These are phyloP conservation scores for Ceratocystis colombiana DNA, from an alignment of 2,329 filamentous ascomycete genomes.

Conservation along the genomic window DNA sequence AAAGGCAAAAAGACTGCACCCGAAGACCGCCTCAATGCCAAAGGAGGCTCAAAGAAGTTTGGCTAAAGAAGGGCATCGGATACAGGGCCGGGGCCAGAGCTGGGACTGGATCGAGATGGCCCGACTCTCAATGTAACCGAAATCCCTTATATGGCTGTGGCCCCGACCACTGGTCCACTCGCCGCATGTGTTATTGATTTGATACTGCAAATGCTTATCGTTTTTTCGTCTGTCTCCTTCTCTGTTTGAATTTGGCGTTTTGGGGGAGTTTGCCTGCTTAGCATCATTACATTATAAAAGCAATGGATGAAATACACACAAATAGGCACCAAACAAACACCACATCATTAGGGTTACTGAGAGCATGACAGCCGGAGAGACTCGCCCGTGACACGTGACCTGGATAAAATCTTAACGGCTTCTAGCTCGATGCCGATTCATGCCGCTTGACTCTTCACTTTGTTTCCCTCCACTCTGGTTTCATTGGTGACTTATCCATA, in stretches of 20 bases:
- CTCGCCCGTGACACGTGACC: too few relatives aligned
- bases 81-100: not conserved
- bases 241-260: constrained; percentile 18
- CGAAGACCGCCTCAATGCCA: constrained; percentile 27
- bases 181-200: constrained; percentile 6
- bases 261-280: not conserved
- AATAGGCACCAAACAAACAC: not conserved
- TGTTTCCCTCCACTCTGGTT: too few relatives aligned
- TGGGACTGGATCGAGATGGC: too few relatives aligned
- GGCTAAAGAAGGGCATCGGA: constrained; percentile 35
- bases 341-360: too few relatives aligned
- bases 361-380: too few relatives aligned
- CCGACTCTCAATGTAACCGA: too few relatives aligned
- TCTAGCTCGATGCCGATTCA: too few relatives aligned
- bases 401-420: too few relatives aligned
- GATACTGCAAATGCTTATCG: too few relatives aligned
- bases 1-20: constrained; percentile 43
- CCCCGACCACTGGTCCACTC: too few relatives aligned
- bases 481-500: not conserved
- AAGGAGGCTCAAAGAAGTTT: constrained; percentile 47
- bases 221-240: constrained; percentile 4
- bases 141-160: too few relatives aligned
- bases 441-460: too few relatives aligned
- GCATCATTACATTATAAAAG: not conserved
- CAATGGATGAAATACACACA: not conserved